Conservation (phyloP, 768 basidiomycete genomes). For the Calocera viscosa region DNA sequence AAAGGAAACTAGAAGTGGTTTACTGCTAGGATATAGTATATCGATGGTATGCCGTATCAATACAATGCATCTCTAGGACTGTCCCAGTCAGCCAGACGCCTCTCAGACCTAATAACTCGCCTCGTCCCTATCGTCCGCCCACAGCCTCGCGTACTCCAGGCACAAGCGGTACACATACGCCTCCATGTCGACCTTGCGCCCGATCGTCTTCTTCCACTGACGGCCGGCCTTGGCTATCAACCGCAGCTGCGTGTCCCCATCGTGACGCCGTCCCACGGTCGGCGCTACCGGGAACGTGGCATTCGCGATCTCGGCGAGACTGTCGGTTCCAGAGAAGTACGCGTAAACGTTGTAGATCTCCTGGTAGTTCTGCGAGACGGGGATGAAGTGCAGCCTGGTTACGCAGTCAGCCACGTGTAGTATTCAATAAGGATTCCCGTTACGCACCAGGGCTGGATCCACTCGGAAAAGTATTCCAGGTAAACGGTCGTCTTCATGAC, state of each 20-base stretch:
- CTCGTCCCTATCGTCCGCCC: constrained; percentile 69
- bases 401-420: background rate
- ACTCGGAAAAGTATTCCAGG: constrained; percentile 78
- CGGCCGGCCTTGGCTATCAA: constrained; percentile 87
- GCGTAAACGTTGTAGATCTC: constrained; percentile 91
- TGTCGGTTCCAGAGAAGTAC: constrained; percentile 72
- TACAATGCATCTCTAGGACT: constrained; percentile 3
- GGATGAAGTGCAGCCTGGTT: constrained; percentile 85
- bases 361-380: constrained; percentile 68
- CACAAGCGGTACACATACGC: constrained; percentile 80
- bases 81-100: background rate
- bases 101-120: constrained; percentile 23
- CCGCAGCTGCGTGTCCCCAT: constrained; percentile 60
- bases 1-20: background rate
- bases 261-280: constrained; percentile 27
- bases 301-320: constrained; percentile 33
- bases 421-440: background rate
- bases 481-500: constrained; percentile 87
- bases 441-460: constrained; percentile 79
- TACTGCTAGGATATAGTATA: constrained; percentile 4
- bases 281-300: constrained; percentile 7
- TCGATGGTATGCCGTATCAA: background rate
- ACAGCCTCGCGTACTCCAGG: constrained; percentile 77
- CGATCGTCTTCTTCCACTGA: constrained; percentile 77
- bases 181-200: constrained; percentile 83